Base-by-base conservation (phyloP, 1,139 yeast species). In the Arxiozyma bovina region DNA sequence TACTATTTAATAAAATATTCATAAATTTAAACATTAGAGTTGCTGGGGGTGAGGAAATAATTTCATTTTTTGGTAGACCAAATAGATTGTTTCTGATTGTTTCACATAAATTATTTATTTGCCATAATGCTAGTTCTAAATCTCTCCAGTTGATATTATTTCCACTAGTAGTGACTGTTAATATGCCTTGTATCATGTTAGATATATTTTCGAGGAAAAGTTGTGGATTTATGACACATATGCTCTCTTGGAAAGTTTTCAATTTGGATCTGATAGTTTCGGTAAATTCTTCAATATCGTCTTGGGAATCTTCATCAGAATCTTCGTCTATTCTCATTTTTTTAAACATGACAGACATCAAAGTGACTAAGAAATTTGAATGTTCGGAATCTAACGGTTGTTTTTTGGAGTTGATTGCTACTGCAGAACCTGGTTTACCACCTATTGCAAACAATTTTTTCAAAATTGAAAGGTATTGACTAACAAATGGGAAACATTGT, bases 91-190 rank as follows among this genome's bases (percentile, higher is more conserved):
- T 87, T 68, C 88, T 81, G 57, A 91, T 75, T 55, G 87, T 81
- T 59, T 91, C 99, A 54, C 91, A 85, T 61, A 85, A 83, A 60
- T 83, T 85, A 56, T 82, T 80, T 63, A 93, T 76, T 69, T 91
- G 94, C 66, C 76, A 90, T 51, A 94, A 73, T 1, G 97, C 98
- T 60, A 94, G 76, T 70, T 94, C 99, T 40, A 88, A 76, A 44
- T 80, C 81, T 63, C 88, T 80, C 98, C 98, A 91, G 59, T 82
- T 79, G n/a, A 34, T 22, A 21, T 21, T 46, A 9, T 27, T n/a
- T 22, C 22, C 40, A 22, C 22, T 46, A 42, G 45, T 53, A 23
- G 44, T 50, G 21, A 68, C 64, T 12, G 64, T 62, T 65, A 67
- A 81, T 77, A 51, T 86, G 66, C 41, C 85, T 58, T 81, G 79